Evolutionary conservation across 1,284 basidiomycete species (phyloP).

Genomic region (Marasmius oreades): DNA sequence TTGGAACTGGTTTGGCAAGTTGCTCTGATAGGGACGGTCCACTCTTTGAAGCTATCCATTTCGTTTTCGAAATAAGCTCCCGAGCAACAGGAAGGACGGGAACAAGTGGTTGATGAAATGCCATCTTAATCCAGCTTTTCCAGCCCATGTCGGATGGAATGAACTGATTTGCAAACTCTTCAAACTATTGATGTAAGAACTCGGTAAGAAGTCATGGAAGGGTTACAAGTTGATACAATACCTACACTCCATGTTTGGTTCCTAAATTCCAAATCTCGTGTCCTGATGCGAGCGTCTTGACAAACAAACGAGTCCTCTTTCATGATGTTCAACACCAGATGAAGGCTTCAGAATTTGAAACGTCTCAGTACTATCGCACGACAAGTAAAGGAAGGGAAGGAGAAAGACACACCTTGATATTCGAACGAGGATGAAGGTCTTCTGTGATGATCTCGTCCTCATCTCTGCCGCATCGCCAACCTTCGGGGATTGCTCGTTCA

Average conservation of each 20-base stretch:
- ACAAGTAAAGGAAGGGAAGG: conserved; percentile 14
- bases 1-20: conserved; percentile 24
- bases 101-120: conserved; percentile 70
- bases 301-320: conserved; percentile 73
- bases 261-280: conserved; percentile 74
- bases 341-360: conserved; percentile 41
- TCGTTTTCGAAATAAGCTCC: conserved; percentile 72
- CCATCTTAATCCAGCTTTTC: conserved; percentile 81
- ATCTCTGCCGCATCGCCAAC: conserved; percentile 65
- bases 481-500: conserved; percentile 15
- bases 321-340: conserved; percentile 65
- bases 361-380: conserved; percentile 8
- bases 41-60: conserved; percentile 54
- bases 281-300: conserved; percentile 69
- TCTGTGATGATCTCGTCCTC: conserved; percentile 74
- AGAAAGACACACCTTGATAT: conserved; percentile 57
- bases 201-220: conserved; percentile 8
- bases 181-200: conserved; percentile 55
- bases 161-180: conserved; percentile 80
- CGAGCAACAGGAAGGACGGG: conserved; percentile 73
- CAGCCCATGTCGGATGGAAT: conserved; percentile 73
- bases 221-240: too few relatives aligned
- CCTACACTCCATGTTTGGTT: conserved; percentile 87
- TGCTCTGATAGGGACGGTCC: conserved; percentile 26
- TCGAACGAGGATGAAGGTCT: conserved; percentile 81